Evolutionary conservation across 805 yeast genomes (phyloP).

Genomic region (Teunomyces tritomae): DNA sequence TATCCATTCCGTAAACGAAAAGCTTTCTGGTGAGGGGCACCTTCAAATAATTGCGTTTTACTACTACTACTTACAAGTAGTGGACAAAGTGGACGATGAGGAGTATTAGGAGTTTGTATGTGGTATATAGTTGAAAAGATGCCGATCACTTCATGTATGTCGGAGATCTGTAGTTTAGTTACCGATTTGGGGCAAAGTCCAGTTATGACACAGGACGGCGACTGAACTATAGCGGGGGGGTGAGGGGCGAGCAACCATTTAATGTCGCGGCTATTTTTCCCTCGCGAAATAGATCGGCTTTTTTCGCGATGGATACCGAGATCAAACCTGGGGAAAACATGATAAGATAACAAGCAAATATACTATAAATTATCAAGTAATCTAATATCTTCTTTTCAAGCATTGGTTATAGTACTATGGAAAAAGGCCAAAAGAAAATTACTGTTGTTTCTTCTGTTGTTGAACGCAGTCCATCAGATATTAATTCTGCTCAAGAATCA

Average conservation of each 20-base stretch:
- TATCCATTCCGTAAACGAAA: slow-evolving; percentile 38
- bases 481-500: not conserved
- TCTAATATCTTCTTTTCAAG: not conserved
- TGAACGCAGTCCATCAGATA: not conserved
- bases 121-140: not conserved
- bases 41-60: slow-evolving; percentile 36
- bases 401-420: not conserved
- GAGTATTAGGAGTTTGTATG: slow-evolving; percentile 1
- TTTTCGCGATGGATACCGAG: not conserved
- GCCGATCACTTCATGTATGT: not conserved
- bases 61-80: slow-evolving; percentile 35
- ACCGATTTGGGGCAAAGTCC: not conserved
- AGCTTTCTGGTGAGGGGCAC: slow-evolving; percentile 28
- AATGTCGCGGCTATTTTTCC: not conserved
- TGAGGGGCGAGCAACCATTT: no score
- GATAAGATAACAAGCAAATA: not conserved
- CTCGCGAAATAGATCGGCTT: not conserved
- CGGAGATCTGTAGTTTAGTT: not conserved
- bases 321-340: not conserved
- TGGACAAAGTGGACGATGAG: slow-evolving; percentile 18
- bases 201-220: no score
- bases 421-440: not conserved
- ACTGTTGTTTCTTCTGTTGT: not conserved
- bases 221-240: no score
- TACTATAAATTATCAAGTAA: not conserved